phyloP scores from a whole-genome alignment of 2,329 filamentous ascomycete genomes.

The Cytospora leucostoma region DNA sequence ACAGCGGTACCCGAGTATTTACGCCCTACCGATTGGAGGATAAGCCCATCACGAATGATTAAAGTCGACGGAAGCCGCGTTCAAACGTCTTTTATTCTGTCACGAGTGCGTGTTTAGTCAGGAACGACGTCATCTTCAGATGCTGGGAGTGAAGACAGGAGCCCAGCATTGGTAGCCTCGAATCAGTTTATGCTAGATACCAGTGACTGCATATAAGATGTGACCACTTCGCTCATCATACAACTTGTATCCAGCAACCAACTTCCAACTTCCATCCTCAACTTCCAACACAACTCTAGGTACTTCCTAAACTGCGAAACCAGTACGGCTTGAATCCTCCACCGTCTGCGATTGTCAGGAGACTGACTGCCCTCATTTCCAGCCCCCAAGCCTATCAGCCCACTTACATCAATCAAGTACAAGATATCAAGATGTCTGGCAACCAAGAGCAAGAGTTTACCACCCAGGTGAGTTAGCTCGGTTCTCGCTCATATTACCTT shows the following conservation, averaged over 20 bases:
- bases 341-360: background rate
- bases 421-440: constrained; percentile 22
- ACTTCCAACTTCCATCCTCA: background rate
- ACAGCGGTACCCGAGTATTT: background rate
- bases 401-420: constrained; percentile 7
- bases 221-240: constrained; percentile 11
- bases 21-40: constrained; percentile 11
- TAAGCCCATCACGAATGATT: background rate
- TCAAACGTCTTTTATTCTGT: background rate
- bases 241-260: too few relatives aligned
- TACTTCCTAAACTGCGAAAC: background rate
- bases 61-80: constrained; percentile 17
- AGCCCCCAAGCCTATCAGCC: background rate
- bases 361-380: background rate
- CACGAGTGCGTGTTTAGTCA: constrained; percentile 21
- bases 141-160: constrained; percentile 12
- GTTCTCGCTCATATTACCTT: background rate
- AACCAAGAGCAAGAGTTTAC: constrained; percentile 46
- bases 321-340: constrained; percentile 2
- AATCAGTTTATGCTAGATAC: background rate
- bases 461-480: constrained; percentile 40
- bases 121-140: constrained; percentile 26
- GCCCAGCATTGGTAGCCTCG: background rate
- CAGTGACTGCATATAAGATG: constrained; percentile 24
- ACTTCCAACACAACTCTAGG: background rate